These are phyloP conservation scores for Penstemon newberryi DNA, from an alignment of 257 asterid genomes.

Conservation along the genomic window DNA sequence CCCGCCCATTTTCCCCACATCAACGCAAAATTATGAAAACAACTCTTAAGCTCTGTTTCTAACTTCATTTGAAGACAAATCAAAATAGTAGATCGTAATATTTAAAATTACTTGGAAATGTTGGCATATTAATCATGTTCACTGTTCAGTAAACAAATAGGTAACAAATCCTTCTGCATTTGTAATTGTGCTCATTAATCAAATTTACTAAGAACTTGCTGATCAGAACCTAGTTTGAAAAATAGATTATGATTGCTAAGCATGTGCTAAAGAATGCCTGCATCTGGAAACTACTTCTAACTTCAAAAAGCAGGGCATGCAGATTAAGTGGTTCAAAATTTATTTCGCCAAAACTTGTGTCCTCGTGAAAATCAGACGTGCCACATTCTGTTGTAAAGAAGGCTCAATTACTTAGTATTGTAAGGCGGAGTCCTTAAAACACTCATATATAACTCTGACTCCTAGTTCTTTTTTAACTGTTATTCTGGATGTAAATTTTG, in stretches of 20 bases:
- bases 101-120: too few relatives aligned
- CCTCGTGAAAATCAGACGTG: constrained; percentile 5
- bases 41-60: too few relatives aligned
- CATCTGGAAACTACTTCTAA: constrained; percentile 5
- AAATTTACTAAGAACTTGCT: not conserved
- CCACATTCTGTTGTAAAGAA: constrained; percentile 7
- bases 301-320: not conserved
- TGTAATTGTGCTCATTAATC: not conserved
- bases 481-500: constrained; percentile 20
- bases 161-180: not conserved
- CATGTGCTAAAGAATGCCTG: not conserved
- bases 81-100: too few relatives aligned
- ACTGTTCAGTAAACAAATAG: too few relatives aligned
- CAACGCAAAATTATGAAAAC: too few relatives aligned
- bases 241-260: not conserved
- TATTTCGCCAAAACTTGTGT: constrained; percentile 2
- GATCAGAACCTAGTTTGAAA: not conserved
- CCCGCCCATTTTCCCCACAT: too few relatives aligned
- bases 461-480: not conserved
- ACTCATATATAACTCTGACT: not conserved
- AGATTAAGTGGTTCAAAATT: constrained; percentile 11
- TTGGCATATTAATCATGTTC: too few relatives aligned
- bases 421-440: constrained; percentile 18
- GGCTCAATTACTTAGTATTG: not conserved
- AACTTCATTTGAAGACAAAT: too few relatives aligned